Conservation (phyloP, 2,329 filamentous ascomycete species). For the Trichoderma sp. region DNA sequence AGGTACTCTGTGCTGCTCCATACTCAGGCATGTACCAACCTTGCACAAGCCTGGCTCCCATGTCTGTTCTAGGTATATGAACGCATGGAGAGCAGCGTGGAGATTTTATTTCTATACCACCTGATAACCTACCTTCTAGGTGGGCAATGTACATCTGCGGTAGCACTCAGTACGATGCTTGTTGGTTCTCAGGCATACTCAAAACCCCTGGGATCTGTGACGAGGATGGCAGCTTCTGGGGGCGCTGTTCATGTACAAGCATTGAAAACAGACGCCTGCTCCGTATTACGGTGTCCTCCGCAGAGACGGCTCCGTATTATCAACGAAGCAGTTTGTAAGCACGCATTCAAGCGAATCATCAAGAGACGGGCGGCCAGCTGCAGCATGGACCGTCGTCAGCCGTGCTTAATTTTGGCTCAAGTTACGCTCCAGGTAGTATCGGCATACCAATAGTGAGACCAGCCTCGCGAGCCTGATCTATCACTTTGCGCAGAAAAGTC, state of each 20-base stretch:
- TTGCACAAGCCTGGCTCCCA: background rate
- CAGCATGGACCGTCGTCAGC: constrained; percentile 14
- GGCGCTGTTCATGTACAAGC: constrained; percentile 5
- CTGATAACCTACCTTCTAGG: background rate
- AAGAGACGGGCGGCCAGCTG: constrained; percentile 12
- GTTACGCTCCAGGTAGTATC: constrained; percentile 9
- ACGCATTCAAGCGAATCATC: background rate
- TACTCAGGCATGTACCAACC: background rate
- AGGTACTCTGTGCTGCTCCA: background rate
- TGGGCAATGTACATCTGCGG: background rate
- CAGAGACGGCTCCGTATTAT: background rate
- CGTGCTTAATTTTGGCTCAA: background rate
- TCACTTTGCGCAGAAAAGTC: constrained; percentile 27
- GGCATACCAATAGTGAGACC: constrained; percentile 24
- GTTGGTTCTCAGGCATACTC: constrained; percentile 6
- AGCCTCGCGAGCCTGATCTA: constrained; percentile 27
- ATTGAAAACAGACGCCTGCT: background rate
- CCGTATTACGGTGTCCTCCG: background rate
- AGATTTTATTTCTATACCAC: background rate
- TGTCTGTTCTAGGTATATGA: constrained; percentile 1
- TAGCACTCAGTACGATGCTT: background rate
- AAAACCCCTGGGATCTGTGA: constrained; percentile 25
- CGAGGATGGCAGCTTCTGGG: constrained; percentile 16
- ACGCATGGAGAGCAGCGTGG: background rate
- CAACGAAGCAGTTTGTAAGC: background rate